A percentile compares a stretch with the other conserved stretches of the same genome.
Evolutionary conservation across 805 yeast species (phyloP).

Genomic region (Candida wancherniae): DNA sequence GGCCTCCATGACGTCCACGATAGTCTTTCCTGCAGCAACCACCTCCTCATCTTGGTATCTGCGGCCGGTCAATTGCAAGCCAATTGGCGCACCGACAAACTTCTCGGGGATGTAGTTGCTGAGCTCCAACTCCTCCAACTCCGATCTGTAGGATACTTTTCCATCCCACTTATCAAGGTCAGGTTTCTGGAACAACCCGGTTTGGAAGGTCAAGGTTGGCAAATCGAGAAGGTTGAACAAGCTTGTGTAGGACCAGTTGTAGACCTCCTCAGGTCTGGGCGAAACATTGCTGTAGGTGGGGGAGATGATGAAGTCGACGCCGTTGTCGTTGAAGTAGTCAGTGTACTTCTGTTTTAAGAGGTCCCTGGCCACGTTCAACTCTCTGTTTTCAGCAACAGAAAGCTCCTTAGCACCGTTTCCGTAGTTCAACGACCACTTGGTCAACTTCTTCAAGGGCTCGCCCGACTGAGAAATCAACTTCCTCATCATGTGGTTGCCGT

Average conservation of each 20-base stretch:
- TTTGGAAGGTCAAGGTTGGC: slow-evolving; percentile 62
- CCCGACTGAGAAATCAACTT: slow-evolving; percentile 54
- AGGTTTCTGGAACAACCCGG: slow-evolving; percentile 58
- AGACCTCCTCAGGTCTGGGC: slow-evolving; percentile 57
- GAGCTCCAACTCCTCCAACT: slow-evolving; percentile 46
- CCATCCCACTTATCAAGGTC: slow-evolving; percentile 45
- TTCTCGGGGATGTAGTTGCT: slow-evolving; percentile 43
- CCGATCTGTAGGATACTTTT: slow-evolving; percentile 36
- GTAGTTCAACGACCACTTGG: slow-evolving; percentile 54
- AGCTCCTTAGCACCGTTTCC: slow-evolving; percentile 53
- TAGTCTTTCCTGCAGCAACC: slow-evolving; percentile 42
- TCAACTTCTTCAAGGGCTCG: slow-evolving; percentile 62
- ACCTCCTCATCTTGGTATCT: slow-evolving; percentile 56
- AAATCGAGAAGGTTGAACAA: slow-evolving; percentile 68
- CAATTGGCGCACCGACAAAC: slow-evolving; percentile 51
- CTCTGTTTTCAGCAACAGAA: slow-evolving; percentile 49
- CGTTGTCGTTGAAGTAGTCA: slow-evolving; percentile 47
- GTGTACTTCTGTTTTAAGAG: slow-evolving; percentile 52
- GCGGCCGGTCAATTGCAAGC: slow-evolving; percentile 49
- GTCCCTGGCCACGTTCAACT: slow-evolving; percentile 54
- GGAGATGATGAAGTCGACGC: slow-evolving; percentile 60
- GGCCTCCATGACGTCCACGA: slow-evolving; percentile 32
- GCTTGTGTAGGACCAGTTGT: slow-evolving; percentile 79
- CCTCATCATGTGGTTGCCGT: slow-evolving; percentile 60
- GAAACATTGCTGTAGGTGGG: slow-evolving; percentile 71